phyloP scores from a whole-genome alignment of 345 rosid genomes.

The Linum trigynum region DNA sequence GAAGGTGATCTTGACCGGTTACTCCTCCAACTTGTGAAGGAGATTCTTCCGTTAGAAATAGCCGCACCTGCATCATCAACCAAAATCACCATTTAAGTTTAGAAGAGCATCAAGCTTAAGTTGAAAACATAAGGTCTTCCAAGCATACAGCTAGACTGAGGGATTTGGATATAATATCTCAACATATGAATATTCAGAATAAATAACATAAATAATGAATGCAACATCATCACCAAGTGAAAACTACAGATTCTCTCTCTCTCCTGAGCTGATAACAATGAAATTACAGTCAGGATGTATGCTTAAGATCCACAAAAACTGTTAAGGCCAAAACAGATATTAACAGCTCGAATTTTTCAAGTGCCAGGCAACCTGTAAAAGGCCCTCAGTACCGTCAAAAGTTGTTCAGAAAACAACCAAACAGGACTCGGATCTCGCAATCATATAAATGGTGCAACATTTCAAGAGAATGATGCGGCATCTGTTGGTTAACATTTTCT shows the following conservation, averaged over 20 bases:
- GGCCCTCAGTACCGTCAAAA: too few relatives aligned
- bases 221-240: background rate
- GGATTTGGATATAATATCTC: background rate
- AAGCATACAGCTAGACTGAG: background rate
- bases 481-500: too few relatives aligned
- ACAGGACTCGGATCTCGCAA: too few relatives aligned
- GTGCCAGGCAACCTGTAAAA: too few relatives aligned
- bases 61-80: constrained; percentile 39
- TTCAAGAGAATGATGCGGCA: too few relatives aligned
- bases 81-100: too few relatives aligned
- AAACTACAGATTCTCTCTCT: background rate
- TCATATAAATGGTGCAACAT: too few relatives aligned
- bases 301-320: background rate
- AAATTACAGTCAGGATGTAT: too few relatives aligned
- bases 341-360: too few relatives aligned
- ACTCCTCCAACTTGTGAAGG: constrained; percentile 81
- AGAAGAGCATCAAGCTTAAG: background rate
- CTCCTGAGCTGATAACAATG: background rate
- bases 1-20: constrained; percentile 82
- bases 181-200: background rate
- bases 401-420: too few relatives aligned
- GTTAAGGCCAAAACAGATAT: background rate
- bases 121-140: background rate
- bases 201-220: background rate
- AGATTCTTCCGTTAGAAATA: constrained; percentile 78